Base-by-base conservation (phyloP, 2,329 filamentous ascomycete genomes). In the Rasamsonia emersonii region DNA sequence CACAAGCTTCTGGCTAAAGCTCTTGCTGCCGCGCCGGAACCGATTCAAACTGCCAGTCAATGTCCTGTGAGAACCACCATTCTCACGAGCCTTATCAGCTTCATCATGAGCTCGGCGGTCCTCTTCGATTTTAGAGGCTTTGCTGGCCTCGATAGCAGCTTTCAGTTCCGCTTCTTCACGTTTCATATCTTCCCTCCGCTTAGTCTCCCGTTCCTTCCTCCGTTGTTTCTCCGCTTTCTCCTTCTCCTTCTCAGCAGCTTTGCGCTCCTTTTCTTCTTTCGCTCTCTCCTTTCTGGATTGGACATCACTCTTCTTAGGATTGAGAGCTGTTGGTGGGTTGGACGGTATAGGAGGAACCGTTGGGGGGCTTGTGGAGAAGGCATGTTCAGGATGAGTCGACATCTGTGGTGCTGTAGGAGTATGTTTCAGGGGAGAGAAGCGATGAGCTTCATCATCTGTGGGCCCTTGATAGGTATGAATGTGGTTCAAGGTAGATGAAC, bases 1-100 rank as follows among this genome's bases (percentile, higher is more conserved):
- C 24, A 24, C 43, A 4, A 82, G 82, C 57, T 81, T 85, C 41
- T 79, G 75, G 29, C 82, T 75, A 64, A 93, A 72, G 41, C 83
- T 86, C 63, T 84, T 89, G 55, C 79, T 85, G 7, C 76, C 76
- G 33, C 79, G 71, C 44, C 78, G 74, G 42, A 82, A 77, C 26
- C 83, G 70, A 47, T 75, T 76, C 24, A 91, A 62, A 18, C 65
- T 58, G 5, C 64, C 58, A 30, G 54, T 44, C 6, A 57, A 43
- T 15, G 55, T 58, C 30, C 54, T 59, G 14, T 40, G 34, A 11
- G 50, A 44, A 5, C 75, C 66, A 4, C 67, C 63, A 28, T 62
- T 62, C 14, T 59, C 45, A 27, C 51, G 57, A 14, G 45, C 49
- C 21, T 47, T 49, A 11, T 56, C 52, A 5, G 40, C 42, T 24